Base-by-base conservation (phyloP, 805 yeast species). In the Komagataella kurtzmanii region DNA sequence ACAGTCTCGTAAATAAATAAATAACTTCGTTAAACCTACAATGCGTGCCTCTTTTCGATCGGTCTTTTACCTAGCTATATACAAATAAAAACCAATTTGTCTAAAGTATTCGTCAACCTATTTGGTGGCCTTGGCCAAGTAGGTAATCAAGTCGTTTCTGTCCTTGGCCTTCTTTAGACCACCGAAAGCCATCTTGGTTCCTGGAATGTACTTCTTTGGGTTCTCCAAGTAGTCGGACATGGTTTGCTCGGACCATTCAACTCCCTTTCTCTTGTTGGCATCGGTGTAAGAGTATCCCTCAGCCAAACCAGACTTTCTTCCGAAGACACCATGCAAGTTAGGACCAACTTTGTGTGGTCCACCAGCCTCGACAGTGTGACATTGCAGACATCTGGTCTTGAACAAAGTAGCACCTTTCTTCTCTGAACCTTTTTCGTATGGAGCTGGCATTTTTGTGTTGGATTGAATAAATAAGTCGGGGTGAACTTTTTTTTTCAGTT, bases 171-270 rank as follows among this genome's bases (percentile, higher is more conserved):
- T 93, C 90, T 93, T 93, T 75, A 93, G 82, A 78, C 99, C 99
- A 77, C 97, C 99, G 66, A 91, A 93, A 59, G 99, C 98, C 99
- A 93, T 93, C 86, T 93, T 93, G 79, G 98, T 93, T 74, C 99
- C 99, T 70, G 99, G 99, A 63, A 93, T 89, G 80, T 89, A 93
- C 79, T 93, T 93, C 95, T 93, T 93, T 77, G 99, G 99, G 87
- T 93, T 93, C 76, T 86, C 95, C 74, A 93, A 82, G 85, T 93
- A 93, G 72, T 87, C 96, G 63, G 85, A 79, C 85, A 93, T 80
- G 71, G 88, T 80, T 69, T 89, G 89, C 67, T 82, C 89, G 60
- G 66, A 62, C 99, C 99, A 93, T 55, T 63, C 62, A 57, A 93
- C 95, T 68, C 89, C 95, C 76, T 89, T 89, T 78, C 84, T 85